Evolutionary conservation across 805 yeast genomes (phyloP).

Genomic region (Ogataea ganodermae): DNA sequence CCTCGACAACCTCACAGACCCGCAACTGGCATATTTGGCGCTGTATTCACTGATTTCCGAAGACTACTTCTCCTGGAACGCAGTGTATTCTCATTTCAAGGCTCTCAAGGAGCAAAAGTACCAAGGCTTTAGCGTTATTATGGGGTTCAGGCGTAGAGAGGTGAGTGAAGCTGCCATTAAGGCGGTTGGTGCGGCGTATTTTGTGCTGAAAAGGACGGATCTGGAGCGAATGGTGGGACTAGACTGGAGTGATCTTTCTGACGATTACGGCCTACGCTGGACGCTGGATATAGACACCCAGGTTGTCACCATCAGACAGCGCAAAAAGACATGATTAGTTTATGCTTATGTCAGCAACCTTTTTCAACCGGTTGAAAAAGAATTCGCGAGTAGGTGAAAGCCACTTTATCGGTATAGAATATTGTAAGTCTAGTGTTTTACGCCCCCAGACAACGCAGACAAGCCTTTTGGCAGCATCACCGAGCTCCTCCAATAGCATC

Average conservation of each 20-base stretch:
- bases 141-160: conserved; percentile 43
- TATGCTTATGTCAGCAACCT: background rate
- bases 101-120: conserved; percentile 13
- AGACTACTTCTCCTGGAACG: conserved; percentile 38
- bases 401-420: no score
- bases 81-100: conserved; percentile 18
- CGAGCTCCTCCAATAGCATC: no score
- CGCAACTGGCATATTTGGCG: conserved; percentile 8
- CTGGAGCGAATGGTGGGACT: conserved; percentile 38
- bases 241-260: conserved; percentile 27
- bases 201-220: conserved; percentile 31
- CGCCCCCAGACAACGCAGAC: no score
- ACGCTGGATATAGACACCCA: conserved; percentile 30
- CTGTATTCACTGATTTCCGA: conserved; percentile 33
- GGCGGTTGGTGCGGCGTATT: conserved; percentile 42
- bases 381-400: no score
- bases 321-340: conserved; percentile 8
- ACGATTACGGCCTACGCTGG: conserved; percentile 36
- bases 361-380: background rate
- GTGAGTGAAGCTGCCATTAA: conserved; percentile 38
- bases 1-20: conserved; percentile 3
- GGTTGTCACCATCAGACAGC: conserved; percentile 28
- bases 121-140: conserved; percentile 30
- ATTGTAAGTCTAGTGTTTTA: no score
- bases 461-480: background rate